Base-by-base conservation (phyloP, 805 yeast species). In the Brettanomyces anomalus region DNA sequence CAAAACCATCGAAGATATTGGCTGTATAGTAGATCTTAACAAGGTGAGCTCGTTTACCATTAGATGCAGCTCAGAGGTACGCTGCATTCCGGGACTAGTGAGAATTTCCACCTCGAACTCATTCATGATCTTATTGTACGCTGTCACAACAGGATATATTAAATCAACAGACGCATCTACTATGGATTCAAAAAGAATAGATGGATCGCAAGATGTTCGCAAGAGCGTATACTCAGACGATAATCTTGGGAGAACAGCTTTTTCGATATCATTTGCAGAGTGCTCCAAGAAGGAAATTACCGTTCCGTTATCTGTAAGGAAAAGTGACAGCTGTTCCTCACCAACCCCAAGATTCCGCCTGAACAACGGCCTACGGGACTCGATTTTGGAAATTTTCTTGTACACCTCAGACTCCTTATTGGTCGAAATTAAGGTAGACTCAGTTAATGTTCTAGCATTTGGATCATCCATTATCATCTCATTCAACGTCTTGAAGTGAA, bases 251-350 rank as follows among this genome's bases (percentile, higher is more conserved):
- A 76, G 56, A 10, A 77, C 66, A 1, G 82, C 80, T 31, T 61
- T 60, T 43, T 72, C 77, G 19, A 77, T 66, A 38, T 72, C 76
- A 37, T 67, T 66, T 4, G 77, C 79, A 4, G 76, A 67, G 46
- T 74, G 70, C 51, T 77, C 83, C 52, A 77, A 77, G 48, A 77
- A 74, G 0, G 81, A 67, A 4, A 77, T 65, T 11, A 77, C 71
- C 0, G 77, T 68, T 36, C 68, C 64, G 39, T 69, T 64, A 5
- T 62, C 55, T 15, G 70, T 58, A 15, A 77, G 45, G 46, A 71
- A 77, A 38, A 76, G 55, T 0, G 80, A 72, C 2, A 72, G 72
- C 52, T 77, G 82, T 52, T 77, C 83, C 10, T 74, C 60, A 0
- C 76, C 79, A 5, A 77, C 77, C 18, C 63, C 66, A 43, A 63